A percentile compares a stretch with the other conserved stretches of the same genome.
Conservation (phyloP, 169 alveolate genomes). For the Plasmodium inui region DNA sequence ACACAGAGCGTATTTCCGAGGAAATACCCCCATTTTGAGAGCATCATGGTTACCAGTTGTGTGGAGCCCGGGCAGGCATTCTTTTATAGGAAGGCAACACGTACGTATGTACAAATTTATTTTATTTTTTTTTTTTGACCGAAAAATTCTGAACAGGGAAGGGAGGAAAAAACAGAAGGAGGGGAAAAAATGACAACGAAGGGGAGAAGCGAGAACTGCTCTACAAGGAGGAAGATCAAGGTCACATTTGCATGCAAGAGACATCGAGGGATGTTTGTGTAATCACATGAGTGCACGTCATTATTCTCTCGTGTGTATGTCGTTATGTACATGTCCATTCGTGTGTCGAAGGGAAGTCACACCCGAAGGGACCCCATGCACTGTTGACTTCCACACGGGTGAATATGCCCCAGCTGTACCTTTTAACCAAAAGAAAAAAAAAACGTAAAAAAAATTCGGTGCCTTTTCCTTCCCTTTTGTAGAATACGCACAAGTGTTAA, state of each 20-base stretch:
- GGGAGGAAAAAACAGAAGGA: constrained; percentile 98
- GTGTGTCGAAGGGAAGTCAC: background rate
- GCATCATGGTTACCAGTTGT: background rate
- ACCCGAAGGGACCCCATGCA: background rate
- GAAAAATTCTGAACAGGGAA: constrained; percentile 87
- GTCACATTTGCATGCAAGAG: constrained; percentile 61
- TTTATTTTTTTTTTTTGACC: constrained; percentile 12
- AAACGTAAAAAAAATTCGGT: background rate
- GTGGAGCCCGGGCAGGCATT: background rate
- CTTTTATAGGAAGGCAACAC: background rate
- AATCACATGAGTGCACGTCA: background rate
- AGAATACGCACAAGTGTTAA: constrained; percentile 96
- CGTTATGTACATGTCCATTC: background rate
- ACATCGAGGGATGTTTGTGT: background rate
- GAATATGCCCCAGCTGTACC: background rate
- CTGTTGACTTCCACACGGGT: background rate
- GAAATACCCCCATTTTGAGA: background rate
- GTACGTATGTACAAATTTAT: background rate
- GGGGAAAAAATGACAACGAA: constrained; percentile 96
- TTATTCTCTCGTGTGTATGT: background rate
- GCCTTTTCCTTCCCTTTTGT: constrained; percentile 14
- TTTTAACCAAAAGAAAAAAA: background rate
- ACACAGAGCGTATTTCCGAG: background rate
- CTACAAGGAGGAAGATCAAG: constrained; percentile 97
- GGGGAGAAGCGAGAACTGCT: constrained; percentile 95